A percentile compares a stretch with the other conserved stretches of the same genome.
phyloP scores from a whole-genome alignment of 2,329 filamentous ascomycete species.

The Fusarium incarnatum region DNA sequence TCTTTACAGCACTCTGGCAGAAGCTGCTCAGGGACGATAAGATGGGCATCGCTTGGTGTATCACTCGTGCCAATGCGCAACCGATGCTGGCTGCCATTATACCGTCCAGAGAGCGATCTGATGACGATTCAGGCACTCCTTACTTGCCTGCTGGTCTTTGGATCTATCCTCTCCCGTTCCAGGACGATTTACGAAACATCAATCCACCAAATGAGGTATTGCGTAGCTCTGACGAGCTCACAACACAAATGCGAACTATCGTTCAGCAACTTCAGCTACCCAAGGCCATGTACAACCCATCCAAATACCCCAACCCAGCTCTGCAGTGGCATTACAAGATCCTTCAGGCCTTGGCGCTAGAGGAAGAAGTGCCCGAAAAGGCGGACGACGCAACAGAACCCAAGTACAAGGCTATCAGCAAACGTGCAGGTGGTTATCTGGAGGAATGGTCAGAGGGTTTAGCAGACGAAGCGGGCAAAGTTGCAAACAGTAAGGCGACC shows the following conservation, averaged over 20 bases:
- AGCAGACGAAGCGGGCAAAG: constrained; percentile 62
- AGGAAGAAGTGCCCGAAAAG: constrained; percentile 86
- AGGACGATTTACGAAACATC: constrained; percentile 84
- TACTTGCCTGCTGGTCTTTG: constrained; percentile 86
- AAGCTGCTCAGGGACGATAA: constrained; percentile 85
- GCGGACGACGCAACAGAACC: constrained; percentile 83
- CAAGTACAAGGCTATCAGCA: constrained; percentile 88
- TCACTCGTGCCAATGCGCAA: constrained; percentile 82
- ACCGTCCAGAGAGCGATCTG: constrained; percentile 74
- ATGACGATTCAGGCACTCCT: constrained; percentile 74
- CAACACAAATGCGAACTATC: constrained; percentile 83
- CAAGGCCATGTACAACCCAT: constrained; percentile 84
- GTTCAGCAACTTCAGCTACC: constrained; percentile 90
- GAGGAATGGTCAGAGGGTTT: constrained; percentile 80
- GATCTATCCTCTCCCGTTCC: constrained; percentile 88
- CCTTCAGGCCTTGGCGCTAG: constrained; percentile 88
- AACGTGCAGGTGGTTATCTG: constrained; percentile 83
- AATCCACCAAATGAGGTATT: constrained; percentile 68
- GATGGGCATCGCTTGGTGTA: constrained; percentile 89
- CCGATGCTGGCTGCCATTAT: constrained; percentile 85
- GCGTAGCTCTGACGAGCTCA: constrained; percentile 75
- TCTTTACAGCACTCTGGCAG: constrained; percentile 90
- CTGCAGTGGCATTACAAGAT: constrained; percentile 98
- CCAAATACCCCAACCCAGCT: constrained; percentile 89
- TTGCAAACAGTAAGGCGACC: constrained; percentile 55